These are phyloP conservation scores for Pythium vanterpoolii DNA, from an alignment of 352 stramenopile genomes.

Conservation along the genomic window DNA sequence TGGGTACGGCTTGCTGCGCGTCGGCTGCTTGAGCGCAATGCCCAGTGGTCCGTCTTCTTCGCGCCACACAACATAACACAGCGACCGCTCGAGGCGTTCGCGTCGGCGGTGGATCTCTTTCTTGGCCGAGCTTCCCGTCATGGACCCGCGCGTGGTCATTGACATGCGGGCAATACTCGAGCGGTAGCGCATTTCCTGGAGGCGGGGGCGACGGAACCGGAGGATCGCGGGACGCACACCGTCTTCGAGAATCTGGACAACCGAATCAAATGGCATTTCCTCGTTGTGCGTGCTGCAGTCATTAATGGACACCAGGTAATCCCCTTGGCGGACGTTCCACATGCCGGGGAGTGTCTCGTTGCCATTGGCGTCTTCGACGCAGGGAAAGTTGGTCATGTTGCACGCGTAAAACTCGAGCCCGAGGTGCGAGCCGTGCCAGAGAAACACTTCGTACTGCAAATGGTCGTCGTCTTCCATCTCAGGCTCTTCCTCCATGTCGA, in stretches of 20 bases:
- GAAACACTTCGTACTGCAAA: slow-evolving; percentile 50
- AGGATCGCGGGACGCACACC: slow-evolving; percentile 61
- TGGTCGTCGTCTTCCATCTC: slow-evolving; percentile 24
- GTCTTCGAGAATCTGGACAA: slow-evolving; percentile 55
- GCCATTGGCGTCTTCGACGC: slow-evolving; percentile 46
- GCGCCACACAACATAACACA: slow-evolving; percentile 67
- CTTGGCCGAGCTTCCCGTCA: slow-evolving; percentile 13
- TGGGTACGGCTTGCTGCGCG: slow-evolving; percentile 51
- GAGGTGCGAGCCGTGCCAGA: slow-evolving; percentile 57
- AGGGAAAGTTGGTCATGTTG: slow-evolving; percentile 46
- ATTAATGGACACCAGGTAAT: slow-evolving; percentile 64
- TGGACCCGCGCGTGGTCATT: not conserved
- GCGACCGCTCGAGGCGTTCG: slow-evolving; percentile 47
- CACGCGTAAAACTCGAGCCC: slow-evolving; percentile 48
- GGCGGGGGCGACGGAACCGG: slow-evolving; percentile 47
- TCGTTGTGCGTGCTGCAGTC: slow-evolving; percentile 36
- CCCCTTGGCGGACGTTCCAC: slow-evolving; percentile 57
- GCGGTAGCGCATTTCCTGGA: slow-evolving; percentile 38
- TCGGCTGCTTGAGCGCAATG: slow-evolving; percentile 44
- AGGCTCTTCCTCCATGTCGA: slow-evolving; percentile 34
- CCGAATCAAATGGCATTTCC: slow-evolving; percentile 38
- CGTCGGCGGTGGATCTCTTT: slow-evolving; percentile 38
- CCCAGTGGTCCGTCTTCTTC: slow-evolving; percentile 62
- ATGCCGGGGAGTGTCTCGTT: slow-evolving; percentile 64
- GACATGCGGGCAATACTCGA: slow-evolving; percentile 21